Percentiles rank a stretch among this genome's conserved stretches.
Evolutionary conservation across 2,329 filamentous ascomycete genomes (phyloP).

Genomic region (Fusarium sp.): DNA sequence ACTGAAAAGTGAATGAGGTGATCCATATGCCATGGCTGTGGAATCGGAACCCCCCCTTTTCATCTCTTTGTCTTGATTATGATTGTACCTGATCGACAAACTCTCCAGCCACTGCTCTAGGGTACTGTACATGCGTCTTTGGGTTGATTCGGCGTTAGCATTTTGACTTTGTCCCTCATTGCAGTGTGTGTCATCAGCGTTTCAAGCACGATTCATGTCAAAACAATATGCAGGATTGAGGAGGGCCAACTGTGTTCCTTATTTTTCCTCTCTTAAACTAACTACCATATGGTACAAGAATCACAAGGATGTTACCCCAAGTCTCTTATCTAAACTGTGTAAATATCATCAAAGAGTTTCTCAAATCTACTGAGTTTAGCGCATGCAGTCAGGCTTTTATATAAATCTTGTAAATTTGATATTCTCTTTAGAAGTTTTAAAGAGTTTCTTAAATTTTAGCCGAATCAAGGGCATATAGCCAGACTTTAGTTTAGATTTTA

Average conservation of each 20-base stretch:
- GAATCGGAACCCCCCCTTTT: background rate
- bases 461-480: background rate
- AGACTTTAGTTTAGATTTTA: too few species aligned
- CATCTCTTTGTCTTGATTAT: background rate
- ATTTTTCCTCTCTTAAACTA: background rate
- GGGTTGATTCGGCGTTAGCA: background rate
- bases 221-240: background rate
- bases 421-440: background rate
- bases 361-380: background rate
- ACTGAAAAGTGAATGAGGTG: background rate
- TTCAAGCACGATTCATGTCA: background rate
- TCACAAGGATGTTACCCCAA: too few species aligned
- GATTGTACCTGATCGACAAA: background rate
- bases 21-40: background rate
- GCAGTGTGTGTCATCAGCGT: constrained; percentile 7
- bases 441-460: background rate
- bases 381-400: background rate
- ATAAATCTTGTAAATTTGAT: too few species aligned
- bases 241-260: background rate
- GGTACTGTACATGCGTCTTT: background rate
- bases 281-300: background rate
- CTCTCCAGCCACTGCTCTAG: background rate
- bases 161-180: background rate
- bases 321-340: background rate
- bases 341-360: background rate